Percentiles rank a stretch among this genome's conserved stretches.
Conservation (phyloP, 2,329 filamentous ascomycete genomes). For the Plenodomus tracheiphilus region DNA sequence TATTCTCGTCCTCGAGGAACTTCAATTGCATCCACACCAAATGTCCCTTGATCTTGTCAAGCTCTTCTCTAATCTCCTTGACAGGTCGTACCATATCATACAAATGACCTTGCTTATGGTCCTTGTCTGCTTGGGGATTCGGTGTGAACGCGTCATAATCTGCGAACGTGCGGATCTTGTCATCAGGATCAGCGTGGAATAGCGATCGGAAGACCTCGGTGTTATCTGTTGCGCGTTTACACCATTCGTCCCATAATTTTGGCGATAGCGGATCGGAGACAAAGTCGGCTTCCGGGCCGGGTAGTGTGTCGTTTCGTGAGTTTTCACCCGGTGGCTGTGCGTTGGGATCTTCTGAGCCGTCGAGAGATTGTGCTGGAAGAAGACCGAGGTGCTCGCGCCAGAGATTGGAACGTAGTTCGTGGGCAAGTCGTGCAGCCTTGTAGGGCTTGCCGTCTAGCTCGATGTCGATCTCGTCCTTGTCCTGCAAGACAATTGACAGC, state of each 20-base stretch:
- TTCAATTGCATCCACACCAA: constrained; percentile 94
- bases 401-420: constrained; percentile 77
- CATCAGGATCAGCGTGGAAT: constrained; percentile 87
- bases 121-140: constrained; percentile 60
- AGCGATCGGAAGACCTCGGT: constrained; percentile 76
- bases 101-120: constrained; percentile 76
- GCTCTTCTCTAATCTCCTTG: constrained; percentile 71
- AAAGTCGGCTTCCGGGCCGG: constrained; percentile 66
- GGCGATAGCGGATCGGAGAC: constrained; percentile 64
- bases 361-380: constrained; percentile 69
- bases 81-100: constrained; percentile 70
- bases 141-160: constrained; percentile 80
- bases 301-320: constrained; percentile 73
- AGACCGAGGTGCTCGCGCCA: constrained; percentile 92
- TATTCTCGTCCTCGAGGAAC: constrained; percentile 79
- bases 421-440: constrained; percentile 78
- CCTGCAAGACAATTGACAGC: constrained; percentile 86
- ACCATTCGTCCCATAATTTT: constrained; percentile 68
- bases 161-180: constrained; percentile 84
- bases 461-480: constrained; percentile 70
- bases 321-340: constrained; percentile 72
- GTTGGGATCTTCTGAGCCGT: constrained; percentile 70
- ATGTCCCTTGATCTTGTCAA: constrained; percentile 83
- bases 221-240: constrained; percentile 67
- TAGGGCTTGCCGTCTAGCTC: constrained; percentile 79